Conservation (phyloP, 306 rosid genomes). For the Alnus glutinosa region DNA sequence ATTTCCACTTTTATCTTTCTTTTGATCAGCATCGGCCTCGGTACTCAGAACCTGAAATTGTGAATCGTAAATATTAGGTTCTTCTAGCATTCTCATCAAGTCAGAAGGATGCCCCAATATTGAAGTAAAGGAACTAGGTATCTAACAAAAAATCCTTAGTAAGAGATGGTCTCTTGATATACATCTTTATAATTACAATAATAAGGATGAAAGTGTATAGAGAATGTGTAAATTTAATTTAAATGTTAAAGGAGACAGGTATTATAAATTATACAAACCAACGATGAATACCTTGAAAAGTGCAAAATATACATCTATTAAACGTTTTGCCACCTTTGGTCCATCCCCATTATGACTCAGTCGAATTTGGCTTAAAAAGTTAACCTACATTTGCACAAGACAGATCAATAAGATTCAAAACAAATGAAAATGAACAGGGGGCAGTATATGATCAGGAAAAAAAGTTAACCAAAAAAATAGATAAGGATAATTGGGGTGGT, state of each 20-base stretch:
- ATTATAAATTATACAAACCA: not conserved
- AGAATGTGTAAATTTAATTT: not conserved
- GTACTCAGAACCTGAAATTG: slow-evolving; percentile 69
- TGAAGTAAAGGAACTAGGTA: not conserved
- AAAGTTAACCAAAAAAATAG: not conserved
- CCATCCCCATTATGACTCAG: slow-evolving; percentile 83
- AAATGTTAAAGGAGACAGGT: not conserved
- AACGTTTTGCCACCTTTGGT: slow-evolving; percentile 90
- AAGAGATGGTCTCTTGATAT: not conserved
- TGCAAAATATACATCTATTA: slow-evolving; percentile 85
- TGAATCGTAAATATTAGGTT: slow-evolving; percentile 15
- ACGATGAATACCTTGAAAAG: slow-evolving; percentile 76
- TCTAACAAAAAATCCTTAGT: not conserved
- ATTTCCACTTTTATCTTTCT: slow-evolving; percentile 47
- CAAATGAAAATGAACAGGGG: slow-evolving; percentile 22
- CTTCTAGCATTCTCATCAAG: not conserved
- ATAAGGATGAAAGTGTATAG: not conserved
- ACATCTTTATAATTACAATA: not conserved
- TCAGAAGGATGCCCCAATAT: slow-evolving; percentile 1
- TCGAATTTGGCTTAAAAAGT: slow-evolving; percentile 89
- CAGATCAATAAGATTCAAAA: slow-evolving; percentile 14
- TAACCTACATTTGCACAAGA: slow-evolving; percentile 54
- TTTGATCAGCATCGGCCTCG: slow-evolving; percentile 48
- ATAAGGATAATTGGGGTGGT: not conserved
- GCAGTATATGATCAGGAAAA: not conserved